A percentile compares a stretch with the other conserved stretches of the same genome.
These are phyloP conservation scores for Candida insectalens DNA, from an alignment of 805 yeast species.

Conservation along the genomic window DNA sequence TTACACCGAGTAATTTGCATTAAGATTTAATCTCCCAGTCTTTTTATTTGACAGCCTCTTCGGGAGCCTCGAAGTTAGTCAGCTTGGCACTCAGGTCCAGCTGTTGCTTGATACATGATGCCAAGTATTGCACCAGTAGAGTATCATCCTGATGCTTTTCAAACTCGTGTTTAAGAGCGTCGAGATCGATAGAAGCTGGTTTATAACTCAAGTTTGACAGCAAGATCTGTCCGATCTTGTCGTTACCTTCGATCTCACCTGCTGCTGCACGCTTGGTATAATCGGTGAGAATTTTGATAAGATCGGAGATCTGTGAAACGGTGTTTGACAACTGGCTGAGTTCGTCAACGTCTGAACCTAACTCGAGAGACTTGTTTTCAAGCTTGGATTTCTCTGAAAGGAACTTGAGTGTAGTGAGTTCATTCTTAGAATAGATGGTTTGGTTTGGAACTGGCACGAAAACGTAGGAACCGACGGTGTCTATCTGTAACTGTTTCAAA, in stretches of 20 bases:
- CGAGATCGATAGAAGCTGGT: constrained; percentile 40
- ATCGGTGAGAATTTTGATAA: constrained; percentile 38
- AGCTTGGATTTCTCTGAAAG: constrained; percentile 29
- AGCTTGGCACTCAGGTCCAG: constrained; percentile 69
- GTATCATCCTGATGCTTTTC: constrained; percentile 71
- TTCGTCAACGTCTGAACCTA: constrained; percentile 28
- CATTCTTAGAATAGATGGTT: constrained; percentile 47
- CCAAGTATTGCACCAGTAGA: constrained; percentile 70
- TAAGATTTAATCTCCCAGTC: too few species aligned
- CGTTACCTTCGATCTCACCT: constrained; percentile 38
- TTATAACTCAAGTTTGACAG: constrained; percentile 45
- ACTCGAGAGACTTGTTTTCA: constrained; percentile 22
- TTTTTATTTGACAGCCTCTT: constrained; percentile 21
- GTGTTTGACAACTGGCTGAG: constrained; percentile 36
- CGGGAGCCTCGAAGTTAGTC: constrained; percentile 39
- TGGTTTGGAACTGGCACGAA: constrained; percentile 71
- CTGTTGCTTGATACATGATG: constrained; percentile 79
- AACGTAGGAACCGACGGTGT: constrained; percentile 40
- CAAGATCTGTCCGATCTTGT: constrained; percentile 57
- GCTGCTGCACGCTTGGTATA: constrained; percentile 35
- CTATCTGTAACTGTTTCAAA: constrained; percentile 27
- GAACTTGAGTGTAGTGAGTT: constrained; percentile 45
- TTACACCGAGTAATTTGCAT: too few species aligned
- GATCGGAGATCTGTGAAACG: constrained; percentile 33
- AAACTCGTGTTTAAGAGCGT: constrained; percentile 49